Evolutionary conservation across 1,284 basidiomycete genomes (phyloP).

Genomic region (Kalmanozyma brasiliensis): DNA sequence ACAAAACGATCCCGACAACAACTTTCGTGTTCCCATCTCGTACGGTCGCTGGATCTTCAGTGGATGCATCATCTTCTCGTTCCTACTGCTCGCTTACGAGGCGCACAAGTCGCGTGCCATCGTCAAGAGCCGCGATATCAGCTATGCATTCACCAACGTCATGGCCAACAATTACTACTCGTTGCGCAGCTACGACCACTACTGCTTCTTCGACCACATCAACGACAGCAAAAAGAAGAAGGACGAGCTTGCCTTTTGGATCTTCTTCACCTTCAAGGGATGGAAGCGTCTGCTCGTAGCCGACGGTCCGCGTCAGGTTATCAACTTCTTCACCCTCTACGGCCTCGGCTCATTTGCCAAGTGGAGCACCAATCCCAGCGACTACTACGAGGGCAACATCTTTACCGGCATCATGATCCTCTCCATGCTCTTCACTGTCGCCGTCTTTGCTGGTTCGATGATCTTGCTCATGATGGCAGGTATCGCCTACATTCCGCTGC

Average conservation of each 20-base stretch:
- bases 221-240: constrained; percentile 93
- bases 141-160: constrained; percentile 76
- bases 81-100: constrained; percentile 91
- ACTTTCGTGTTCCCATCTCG: constrained; percentile 86
- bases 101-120: constrained; percentile 90
- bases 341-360: constrained; percentile 85
- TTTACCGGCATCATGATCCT: constrained; percentile 85
- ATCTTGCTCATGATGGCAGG: constrained; percentile 84
- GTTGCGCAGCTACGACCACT: constrained; percentile 90
- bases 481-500: constrained; percentile 87
- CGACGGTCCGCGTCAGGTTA: constrained; percentile 96
- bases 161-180: constrained; percentile 82
- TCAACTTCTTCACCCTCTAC: constrained; percentile 93
- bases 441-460: constrained; percentile 85
- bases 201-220: constrained; percentile 97
- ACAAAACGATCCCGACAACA: constrained; percentile 73
- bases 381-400: constrained; percentile 72
- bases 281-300: constrained; percentile 95
- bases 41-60: constrained; percentile 96
- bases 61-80: constrained; percentile 96
- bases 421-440: constrained; percentile 88
- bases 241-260: constrained; percentile 97
- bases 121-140: constrained; percentile 92
- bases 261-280: constrained; percentile 98
- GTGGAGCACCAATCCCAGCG: constrained; percentile 75